These are phyloP conservation scores for Solanum tarapatanum DNA, from an alignment of 257 asterid genomes.

Conservation along the genomic window DNA sequence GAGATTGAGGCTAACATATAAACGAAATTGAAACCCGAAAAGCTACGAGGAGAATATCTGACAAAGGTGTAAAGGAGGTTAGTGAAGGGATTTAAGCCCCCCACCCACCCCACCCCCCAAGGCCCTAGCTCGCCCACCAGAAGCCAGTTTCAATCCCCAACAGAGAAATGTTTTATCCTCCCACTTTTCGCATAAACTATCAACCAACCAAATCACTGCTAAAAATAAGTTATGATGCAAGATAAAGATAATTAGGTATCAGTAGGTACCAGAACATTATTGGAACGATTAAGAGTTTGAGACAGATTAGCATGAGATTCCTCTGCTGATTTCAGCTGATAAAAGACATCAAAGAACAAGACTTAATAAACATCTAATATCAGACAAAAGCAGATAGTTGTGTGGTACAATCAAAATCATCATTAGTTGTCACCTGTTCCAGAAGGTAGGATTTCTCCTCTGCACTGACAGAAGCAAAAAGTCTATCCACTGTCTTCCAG, in stretches of 20 bases:
- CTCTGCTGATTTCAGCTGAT: slow-evolving; percentile 59
- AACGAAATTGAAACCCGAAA: neutral
- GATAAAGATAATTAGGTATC: neutral
- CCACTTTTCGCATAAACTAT: neutral
- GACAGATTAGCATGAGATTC: slow-evolving; percentile 34
- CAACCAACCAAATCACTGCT: neutral
- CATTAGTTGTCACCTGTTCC: slow-evolving; percentile 44
- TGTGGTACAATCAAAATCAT: neutral
- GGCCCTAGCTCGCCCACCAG: neutral
- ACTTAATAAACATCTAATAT: neutral
- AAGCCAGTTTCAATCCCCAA: neutral
- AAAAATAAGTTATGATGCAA: neutral
- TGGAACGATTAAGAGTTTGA: slow-evolving; percentile 24
- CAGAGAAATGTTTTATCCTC: neutral
- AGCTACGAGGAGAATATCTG: neutral
- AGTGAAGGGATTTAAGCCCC: neutral
- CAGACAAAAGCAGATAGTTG: neutral
- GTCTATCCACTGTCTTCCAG: slow-evolving; percentile 72
- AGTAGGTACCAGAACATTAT: slow-evolving; percentile 26
- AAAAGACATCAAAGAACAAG: slow-evolving; percentile 3
- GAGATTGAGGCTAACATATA: neutral
- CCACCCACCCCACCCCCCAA: neutral
- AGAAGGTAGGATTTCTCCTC: slow-evolving; percentile 54
- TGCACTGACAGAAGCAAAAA: slow-evolving; percentile 50
- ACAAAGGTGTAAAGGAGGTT: neutral